Conservation (phyloP, 2,329 filamentous ascomycete genomes). For the Volutella citrinella region DNA sequence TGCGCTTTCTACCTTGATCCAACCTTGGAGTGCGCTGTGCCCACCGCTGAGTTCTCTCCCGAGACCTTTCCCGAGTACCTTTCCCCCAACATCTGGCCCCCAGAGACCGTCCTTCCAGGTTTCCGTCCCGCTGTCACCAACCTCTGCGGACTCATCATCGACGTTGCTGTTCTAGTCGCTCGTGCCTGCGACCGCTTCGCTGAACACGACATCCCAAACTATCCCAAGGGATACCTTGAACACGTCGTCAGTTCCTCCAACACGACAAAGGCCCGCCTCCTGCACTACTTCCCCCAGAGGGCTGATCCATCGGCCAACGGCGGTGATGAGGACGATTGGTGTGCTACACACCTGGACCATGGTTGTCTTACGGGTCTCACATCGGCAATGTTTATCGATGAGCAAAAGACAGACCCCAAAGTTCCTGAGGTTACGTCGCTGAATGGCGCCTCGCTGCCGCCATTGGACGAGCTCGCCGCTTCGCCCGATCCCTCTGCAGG, state of each 20-base stretch:
- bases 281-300: slow-evolving; percentile 84
- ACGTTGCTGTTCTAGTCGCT: slow-evolving; percentile 84
- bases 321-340: slow-evolving; percentile 81
- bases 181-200: slow-evolving; percentile 88
- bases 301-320: slow-evolving; percentile 34
- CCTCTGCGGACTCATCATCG: slow-evolving; percentile 82
- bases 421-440: slow-evolving; percentile 25
- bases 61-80: slow-evolving; percentile 83
- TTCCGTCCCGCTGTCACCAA: slow-evolving; percentile 72
- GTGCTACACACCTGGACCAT: slow-evolving; percentile 85
- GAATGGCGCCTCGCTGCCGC: slow-evolving; percentile 34
- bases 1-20: slow-evolving; percentile 73
- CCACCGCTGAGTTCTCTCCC: slow-evolving; percentile 54
- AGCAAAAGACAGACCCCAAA: slow-evolving; percentile 45
- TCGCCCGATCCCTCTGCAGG: slow-evolving; percentile 84
- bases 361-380: slow-evolving; percentile 93
- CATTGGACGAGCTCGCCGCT: slow-evolving; percentile 66
- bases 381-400: slow-evolving; percentile 94
- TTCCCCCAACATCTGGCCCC: slow-evolving; percentile 85
- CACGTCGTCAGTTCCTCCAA: slow-evolving; percentile 80
- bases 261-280: slow-evolving; percentile 84
- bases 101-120: slow-evolving; percentile 63
- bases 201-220: slow-evolving; percentile 71
- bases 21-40: slow-evolving; percentile 57
- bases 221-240: slow-evolving; percentile 77